These are phyloP conservation scores for Xylaria sp. DNA, from an alignment of 2,329 filamentous ascomycete species.

Conservation along the genomic window DNA sequence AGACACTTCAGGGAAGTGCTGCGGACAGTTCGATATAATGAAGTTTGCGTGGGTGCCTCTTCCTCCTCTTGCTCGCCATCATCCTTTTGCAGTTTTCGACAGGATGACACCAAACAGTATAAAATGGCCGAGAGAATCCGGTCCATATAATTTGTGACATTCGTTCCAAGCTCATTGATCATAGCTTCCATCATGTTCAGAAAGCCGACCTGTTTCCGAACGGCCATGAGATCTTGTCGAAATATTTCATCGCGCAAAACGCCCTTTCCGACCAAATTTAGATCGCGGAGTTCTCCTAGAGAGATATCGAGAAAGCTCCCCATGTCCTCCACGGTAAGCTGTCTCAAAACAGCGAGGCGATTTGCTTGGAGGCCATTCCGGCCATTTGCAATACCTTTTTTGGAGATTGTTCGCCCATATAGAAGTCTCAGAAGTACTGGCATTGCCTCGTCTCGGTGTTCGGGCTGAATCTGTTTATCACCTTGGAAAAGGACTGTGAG, in stretches of 20 bases:
- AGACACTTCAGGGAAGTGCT: conserved; percentile 85
- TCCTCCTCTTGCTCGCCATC: conserved; percentile 48
- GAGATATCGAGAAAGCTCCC: conserved; percentile 86
- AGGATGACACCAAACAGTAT: conserved; percentile 81
- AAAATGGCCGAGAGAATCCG: conserved; percentile 80
- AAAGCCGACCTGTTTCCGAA: conserved; percentile 88
- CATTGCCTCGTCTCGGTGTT: conserved; percentile 80
- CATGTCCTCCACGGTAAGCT: conserved; percentile 78
- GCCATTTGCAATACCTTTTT: conserved; percentile 79
- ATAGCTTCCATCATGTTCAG: conserved; percentile 91
- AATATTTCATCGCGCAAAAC: conserved; percentile 65
- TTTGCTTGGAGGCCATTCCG: conserved; percentile 84
- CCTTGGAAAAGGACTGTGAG: conserved; percentile 87
- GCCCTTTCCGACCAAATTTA: conserved; percentile 67
- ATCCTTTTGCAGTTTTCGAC: conserved; percentile 64
- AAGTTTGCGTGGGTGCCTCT: conserved; percentile 58
- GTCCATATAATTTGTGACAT: conserved; percentile 74
- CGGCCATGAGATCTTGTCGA: conserved; percentile 67
- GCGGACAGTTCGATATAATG: conserved; percentile 73
- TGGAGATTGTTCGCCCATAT: conserved; percentile 88
- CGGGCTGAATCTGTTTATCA: conserved; percentile 75
- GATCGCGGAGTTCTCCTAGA: conserved; percentile 73
- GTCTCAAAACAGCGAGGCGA: conserved; percentile 82
- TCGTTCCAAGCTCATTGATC: conserved; percentile 83
- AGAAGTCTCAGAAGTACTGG: conserved; percentile 87